phyloP scores from a whole-genome alignment of 1,139 yeast species.

The Candida sanyaensis region DNA sequence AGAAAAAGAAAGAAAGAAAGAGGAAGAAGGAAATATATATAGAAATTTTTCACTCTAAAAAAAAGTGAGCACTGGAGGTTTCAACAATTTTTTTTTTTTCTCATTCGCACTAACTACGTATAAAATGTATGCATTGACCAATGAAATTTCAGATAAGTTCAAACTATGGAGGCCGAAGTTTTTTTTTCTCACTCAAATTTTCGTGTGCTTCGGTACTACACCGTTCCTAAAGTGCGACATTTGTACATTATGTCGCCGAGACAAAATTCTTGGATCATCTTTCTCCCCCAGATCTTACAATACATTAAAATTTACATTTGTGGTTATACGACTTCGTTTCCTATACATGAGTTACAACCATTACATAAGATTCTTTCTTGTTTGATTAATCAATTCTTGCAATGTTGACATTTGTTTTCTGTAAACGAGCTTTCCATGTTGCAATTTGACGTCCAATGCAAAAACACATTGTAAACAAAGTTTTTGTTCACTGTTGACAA shows the following conservation, averaged over 20 bases:
- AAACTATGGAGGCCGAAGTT: slow-evolving; percentile 3
- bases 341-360: not conserved
- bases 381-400: slow-evolving; percentile 18
- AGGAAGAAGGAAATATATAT: slow-evolving; percentile 11
- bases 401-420: slow-evolving; percentile 22
- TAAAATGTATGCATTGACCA: slow-evolving; percentile 2
- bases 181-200: not conserved
- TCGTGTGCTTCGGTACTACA: too few relatives aligned
- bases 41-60: slow-evolving; percentile 8
- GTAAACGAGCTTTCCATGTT: slow-evolving; percentile 23
- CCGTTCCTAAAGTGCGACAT: too few relatives aligned
- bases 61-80: slow-evolving; percentile 2
- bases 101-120: slow-evolving; percentile 3
- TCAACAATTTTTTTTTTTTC: slow-evolving; percentile 6
- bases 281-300: too few relatives aligned
- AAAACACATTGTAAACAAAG: slow-evolving; percentile 23
- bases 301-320: too few relatives aligned
- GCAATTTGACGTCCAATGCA: slow-evolving; percentile 16
- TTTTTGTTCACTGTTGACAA: slow-evolving; percentile 21
- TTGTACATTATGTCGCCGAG: too few relatives aligned
- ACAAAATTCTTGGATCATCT: too few relatives aligned
- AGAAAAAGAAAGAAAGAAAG: slow-evolving; percentile 14
- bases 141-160: slow-evolving; percentile 2
- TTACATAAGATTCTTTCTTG: slow-evolving; percentile 13
- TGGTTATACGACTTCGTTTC: too few relatives aligned